Evolutionary conservation across 805 yeast genomes (phyloP), one percentile per base, ranked within the genome.

Genomic region (Starmera pachycereana): DNA sequence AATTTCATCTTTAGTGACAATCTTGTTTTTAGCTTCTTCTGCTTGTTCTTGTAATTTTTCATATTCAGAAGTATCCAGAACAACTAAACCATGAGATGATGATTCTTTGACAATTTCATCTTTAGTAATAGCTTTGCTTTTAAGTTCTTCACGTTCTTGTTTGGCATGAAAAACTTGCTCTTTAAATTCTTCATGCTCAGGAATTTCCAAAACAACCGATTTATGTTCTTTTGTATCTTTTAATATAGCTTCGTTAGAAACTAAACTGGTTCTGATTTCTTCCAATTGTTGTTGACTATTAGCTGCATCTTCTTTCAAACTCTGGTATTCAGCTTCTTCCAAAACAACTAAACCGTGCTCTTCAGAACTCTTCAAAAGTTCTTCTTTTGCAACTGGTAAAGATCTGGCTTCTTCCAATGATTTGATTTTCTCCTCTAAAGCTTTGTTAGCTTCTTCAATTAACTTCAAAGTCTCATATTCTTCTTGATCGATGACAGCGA

Each of bases 141-240:
- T 22, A 3, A 22, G 6, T 8, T 22, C 27, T 22, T 22, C 27
- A 22, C 3, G 27, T 9, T 25, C 37, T 36, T n/a, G 32, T 34
- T 36, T 38, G 38, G 29, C 13, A 12, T 30, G 37, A 14, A 22
- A 28, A 13, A 27, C 40, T 8, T 40, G 39, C 10, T 36, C 13
- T 27, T 16, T 38, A 14, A 50, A 42, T n/a, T 47, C 48, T 13
- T 42, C 37, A 41, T 61, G 58, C 27, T 63, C 63, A 10, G 53
- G 53, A 28, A 52, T 49, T 7, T 54, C 56, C 9, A 67, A 40
- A 8, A 58, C 42, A 12, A 62, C 58, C 38, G 66, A 45, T 8
- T 62, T 69, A 34, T 55, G 51, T 18, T 60, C 63, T 5, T 49
- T 40, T 14, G 48, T 40, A 37, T 41, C 46, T 9, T 37, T 39